These are phyloP conservation scores for Viridothelium virens DNA, from an alignment of 495 filamentous ascomycete genomes.

Conservation along the genomic window DNA sequence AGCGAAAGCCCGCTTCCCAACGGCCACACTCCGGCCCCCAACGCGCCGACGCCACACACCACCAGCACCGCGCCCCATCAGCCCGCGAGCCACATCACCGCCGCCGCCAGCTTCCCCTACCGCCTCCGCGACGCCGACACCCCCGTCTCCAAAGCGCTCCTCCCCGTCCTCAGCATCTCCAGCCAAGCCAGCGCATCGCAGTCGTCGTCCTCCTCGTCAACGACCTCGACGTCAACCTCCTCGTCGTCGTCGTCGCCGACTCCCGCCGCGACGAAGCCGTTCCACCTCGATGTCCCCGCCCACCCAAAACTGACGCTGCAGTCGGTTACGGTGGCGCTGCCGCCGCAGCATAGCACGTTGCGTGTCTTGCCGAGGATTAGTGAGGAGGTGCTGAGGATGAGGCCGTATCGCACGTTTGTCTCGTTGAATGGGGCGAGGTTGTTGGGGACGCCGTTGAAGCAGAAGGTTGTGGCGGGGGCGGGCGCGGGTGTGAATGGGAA, in stretches of 20 bases:
- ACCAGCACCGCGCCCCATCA: neutral
- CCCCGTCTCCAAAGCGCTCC: constrained; percentile 25
- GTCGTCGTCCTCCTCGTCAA: constrained; percentile 39
- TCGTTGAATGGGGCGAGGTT: constrained; percentile 37
- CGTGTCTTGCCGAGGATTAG: constrained; percentile 57
- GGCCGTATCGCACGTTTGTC: constrained; percentile 59
- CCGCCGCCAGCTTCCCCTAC: constrained; percentile 13
- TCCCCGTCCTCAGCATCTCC: constrained; percentile 43
- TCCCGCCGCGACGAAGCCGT: constrained; percentile 26
- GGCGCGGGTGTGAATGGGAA: constrained; percentile 5
- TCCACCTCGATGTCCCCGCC: constrained; percentile 53
- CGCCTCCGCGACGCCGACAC: constrained; percentile 18
- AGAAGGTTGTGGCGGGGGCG: constrained; percentile 15
- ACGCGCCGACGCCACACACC: constrained; percentile 24
- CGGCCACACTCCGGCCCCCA: constrained; percentile 31
- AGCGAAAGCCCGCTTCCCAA: constrained; percentile 16
- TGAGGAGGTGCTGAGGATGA: constrained; percentile 41
- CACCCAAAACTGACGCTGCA: constrained; percentile 56
- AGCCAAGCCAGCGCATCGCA: constrained; percentile 47
- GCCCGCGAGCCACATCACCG: constrained; percentile 22
- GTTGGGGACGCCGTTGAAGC: constrained; percentile 25
- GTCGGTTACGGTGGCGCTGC: constrained; percentile 58
- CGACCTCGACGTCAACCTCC: neutral
- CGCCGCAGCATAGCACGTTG: constrained; percentile 53
- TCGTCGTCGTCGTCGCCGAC: constrained; percentile 38